Evolutionary conservation across 1,139 yeast genomes (phyloP).

Genomic region (Suhomyces guaymorum): DNA sequence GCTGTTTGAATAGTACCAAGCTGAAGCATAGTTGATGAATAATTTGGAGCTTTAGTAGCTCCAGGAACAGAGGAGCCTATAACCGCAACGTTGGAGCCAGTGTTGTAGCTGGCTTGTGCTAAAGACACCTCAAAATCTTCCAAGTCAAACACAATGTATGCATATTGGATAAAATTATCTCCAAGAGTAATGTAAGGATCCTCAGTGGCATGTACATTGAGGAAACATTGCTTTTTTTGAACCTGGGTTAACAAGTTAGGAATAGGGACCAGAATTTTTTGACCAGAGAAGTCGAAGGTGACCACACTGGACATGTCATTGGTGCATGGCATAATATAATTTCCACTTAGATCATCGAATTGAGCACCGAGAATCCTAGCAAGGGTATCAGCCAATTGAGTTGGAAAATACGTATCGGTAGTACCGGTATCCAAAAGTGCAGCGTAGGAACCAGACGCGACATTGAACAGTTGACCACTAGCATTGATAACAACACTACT

Average conservation of each 20-base stretch:
- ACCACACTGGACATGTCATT: conserved; percentile 21
- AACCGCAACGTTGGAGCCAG: conserved; percentile 44
- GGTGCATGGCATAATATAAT: conserved; percentile 32
- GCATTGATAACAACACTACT: conserved; percentile 18
- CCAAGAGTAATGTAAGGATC: conserved; percentile 55
- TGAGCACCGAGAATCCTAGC: conserved; percentile 32
- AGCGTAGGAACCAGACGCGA: conserved; percentile 14
- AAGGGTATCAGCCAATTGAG: conserved; percentile 25
- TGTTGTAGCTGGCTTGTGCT: conserved; percentile 57
- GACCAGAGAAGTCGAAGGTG: conserved; percentile 55
- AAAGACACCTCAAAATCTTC: conserved; percentile 63
- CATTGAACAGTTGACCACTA: conserved; percentile 3
- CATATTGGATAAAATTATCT: conserved; percentile 70
- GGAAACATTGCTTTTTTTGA: conserved; percentile 22
- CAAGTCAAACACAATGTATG: conserved; percentile 77
- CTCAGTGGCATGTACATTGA: too few relatives aligned
- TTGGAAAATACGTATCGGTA: conserved; percentile 40
- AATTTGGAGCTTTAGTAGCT: conserved; percentile 42
- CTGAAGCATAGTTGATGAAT: conserved; percentile 27
- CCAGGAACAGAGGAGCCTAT: conserved; percentile 46
- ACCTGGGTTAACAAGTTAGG: conserved; percentile 30
- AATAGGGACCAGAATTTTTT: conserved; percentile 47
- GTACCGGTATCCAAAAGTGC: conserved; percentile 26
- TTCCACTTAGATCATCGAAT: conserved; percentile 30
- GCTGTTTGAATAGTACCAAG: conserved; percentile 14